Percentiles rank a stretch among this genome's conserved stretches.
Conservation (phyloP, 2,329 filamentous ascomycete species). For the Ambrosiella cleistominuta region DNA sequence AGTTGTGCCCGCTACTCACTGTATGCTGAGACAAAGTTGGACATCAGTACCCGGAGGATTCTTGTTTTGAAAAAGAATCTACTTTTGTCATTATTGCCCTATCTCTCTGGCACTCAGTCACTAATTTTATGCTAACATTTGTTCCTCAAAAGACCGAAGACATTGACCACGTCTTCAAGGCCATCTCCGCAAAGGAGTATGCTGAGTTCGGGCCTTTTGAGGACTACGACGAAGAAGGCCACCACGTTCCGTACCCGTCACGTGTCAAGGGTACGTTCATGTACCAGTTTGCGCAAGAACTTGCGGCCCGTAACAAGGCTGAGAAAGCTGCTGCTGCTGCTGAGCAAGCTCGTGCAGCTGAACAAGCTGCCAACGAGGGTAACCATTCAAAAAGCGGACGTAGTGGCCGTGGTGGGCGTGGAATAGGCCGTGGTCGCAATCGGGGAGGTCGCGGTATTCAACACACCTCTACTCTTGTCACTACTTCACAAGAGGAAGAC, state of each 20-base stretch:
- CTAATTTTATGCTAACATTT: constrained; percentile 5
- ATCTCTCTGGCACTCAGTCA: background rate
- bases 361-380: constrained; percentile 7
- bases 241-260: constrained; percentile 29
- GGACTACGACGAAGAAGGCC: constrained; percentile 22
- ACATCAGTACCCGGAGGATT: no score
- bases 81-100: no score
- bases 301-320: constrained; percentile 19
- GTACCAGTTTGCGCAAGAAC: constrained; percentile 22
- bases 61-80: no score
- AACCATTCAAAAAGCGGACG: constrained; percentile 7
- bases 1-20: constrained; percentile 17
- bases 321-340: constrained; percentile 19
- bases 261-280: constrained; percentile 26
- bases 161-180: constrained; percentile 28
- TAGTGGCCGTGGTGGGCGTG: constrained; percentile 6
- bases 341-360: constrained; percentile 6
- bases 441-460: constrained; percentile 11
- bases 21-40: background rate
- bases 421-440: constrained; percentile 24
- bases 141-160: constrained; percentile 22
- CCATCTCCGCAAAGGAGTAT: constrained; percentile 27
- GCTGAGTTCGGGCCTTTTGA: constrained; percentile 28
- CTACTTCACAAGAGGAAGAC: constrained; percentile 11
- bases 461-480: constrained; percentile 16